These are phyloP conservation scores for Heliamphora exappendiculata DNA, from an alignment of 148 eudicot species.

Conservation along the genomic window DNA sequence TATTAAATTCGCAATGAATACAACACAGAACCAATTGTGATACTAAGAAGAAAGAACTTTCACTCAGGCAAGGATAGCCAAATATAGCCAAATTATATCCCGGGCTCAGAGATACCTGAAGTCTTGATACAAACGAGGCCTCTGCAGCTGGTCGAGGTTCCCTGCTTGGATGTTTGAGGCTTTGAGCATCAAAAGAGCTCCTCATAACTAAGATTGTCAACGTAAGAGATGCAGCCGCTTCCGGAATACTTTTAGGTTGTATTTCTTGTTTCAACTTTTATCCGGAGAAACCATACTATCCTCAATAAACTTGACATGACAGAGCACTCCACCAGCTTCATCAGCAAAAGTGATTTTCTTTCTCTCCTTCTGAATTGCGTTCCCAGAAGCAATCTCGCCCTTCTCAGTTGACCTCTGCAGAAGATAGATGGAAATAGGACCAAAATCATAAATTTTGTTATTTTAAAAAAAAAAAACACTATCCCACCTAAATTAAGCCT, in stretches of 20 bases:
- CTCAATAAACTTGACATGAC: slow-evolving; percentile 58
- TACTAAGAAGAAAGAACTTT: background rate
- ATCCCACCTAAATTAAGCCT: background rate
- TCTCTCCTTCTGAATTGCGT: slow-evolving; percentile 28
- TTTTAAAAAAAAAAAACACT: background rate
- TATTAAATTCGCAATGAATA: background rate
- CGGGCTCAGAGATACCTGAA: background rate
- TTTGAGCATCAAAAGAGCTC: background rate
- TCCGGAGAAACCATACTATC: slow-evolving; percentile 17
- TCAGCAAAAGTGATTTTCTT: slow-evolving; percentile 80
- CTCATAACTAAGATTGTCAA: background rate
- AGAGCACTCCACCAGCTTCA: slow-evolving; percentile 82
- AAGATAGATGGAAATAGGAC: background rate
- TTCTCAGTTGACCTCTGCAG: slow-evolving; percentile 46
- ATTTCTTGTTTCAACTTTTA: slow-evolving; percentile 10
- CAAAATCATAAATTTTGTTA: background rate
- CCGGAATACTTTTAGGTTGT: background rate
- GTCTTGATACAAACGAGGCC: background rate
- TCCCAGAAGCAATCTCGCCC: slow-evolving; percentile 26
- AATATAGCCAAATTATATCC: background rate
- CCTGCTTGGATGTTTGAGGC: no score
- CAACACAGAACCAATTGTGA: background rate
- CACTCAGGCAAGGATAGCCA: background rate
- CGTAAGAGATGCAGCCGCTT: slow-evolving; percentile 1
- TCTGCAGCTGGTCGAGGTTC: background rate